phyloP scores from a whole-genome alignment of 2,329 filamentous ascomycete species.

The Xylaria arbuscula region DNA sequence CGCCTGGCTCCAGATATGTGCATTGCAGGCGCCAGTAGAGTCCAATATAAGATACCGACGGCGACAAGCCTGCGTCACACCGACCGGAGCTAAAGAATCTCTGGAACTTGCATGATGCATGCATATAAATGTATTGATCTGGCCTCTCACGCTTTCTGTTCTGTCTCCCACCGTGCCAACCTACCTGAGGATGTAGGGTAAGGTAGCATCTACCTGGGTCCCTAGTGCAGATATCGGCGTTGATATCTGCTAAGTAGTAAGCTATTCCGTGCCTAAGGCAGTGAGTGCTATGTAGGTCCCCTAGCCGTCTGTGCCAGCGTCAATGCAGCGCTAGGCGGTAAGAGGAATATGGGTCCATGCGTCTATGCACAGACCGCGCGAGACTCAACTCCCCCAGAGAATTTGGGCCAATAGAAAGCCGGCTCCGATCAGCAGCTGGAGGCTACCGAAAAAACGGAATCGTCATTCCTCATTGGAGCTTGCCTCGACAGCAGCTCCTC shows the following conservation, averaged over 20 bases:
- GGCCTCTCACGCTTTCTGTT: background rate
- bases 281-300: background rate
- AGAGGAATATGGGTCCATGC: slow-evolving; percentile 10
- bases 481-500: slow-evolving; percentile 26
- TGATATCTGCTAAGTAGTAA: background rate
- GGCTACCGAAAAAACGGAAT: slow-evolving; percentile 37
- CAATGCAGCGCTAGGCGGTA: background rate
- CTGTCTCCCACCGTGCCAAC: background rate
- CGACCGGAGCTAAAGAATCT: background rate
- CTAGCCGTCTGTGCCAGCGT: background rate
- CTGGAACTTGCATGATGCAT: background rate
- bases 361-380: slow-evolving; percentile 13
- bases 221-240: background rate
- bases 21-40: background rate
- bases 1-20: background rate
- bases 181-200: background rate
- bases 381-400: slow-evolving; percentile 27
- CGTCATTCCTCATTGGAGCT: slow-evolving; percentile 25
- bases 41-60: background rate
- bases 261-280: background rate
- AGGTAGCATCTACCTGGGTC: background rate
- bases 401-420: slow-evolving; percentile 32
- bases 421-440: slow-evolving; percentile 15
- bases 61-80: background rate
- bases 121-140: background rate